Base-by-base conservation (phyloP, 106 monocot genomes). In the Narthecium ossifragum region DNA sequence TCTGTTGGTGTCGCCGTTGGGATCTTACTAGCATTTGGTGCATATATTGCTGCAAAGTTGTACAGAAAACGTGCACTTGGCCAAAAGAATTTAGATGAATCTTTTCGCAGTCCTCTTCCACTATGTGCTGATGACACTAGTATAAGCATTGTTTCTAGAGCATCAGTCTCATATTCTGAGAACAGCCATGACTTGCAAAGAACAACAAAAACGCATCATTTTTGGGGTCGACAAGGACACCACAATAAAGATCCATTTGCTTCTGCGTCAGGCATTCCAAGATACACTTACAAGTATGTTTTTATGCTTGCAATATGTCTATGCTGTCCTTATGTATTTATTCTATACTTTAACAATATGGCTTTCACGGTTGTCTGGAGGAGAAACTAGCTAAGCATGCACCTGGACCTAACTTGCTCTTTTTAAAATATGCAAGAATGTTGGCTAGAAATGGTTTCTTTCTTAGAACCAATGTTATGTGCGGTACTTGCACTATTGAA, bases 281-380 rank as follows among this genome's bases (percentile, higher is more conserved):
- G 70, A 86, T 90, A 83, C 60, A 43, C 39, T 6, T 90, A 89
- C 68, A 94, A 80, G 93, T 94, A 85, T 64, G 75, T 30, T 50
- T 59, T 21, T 26, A 3, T 57, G 33, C 11, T 15, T 23, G 26
- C 21, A 18, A 15, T 25, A n/a, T 36, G 12, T n/a, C 4, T 36
- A 53, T 43, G 31, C 21, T 39, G 33, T 53, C 38, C 2, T 43
- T 43, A 17, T 43, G 43, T 43, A 18, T 2, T 43, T 18, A 17
- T 43, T 1, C 6, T 43, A 43, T 17, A 17, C n/a, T n/a, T n/a
- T n/a, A 4, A 3, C 43, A 43, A 13, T 18, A 43, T 17, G 0
- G 17, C 43, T 13, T 43, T 43, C 41, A 41, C 11, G 6, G 17
- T 41, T 41, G 2, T 17, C 41, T 5, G 17, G 7, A 41, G 3